Percentiles rank a stretch among this genome's conserved stretches.
Conservation (phyloP, 2,329 filamentous ascomycete species). For the Ceratocystis colombiana region DNA sequence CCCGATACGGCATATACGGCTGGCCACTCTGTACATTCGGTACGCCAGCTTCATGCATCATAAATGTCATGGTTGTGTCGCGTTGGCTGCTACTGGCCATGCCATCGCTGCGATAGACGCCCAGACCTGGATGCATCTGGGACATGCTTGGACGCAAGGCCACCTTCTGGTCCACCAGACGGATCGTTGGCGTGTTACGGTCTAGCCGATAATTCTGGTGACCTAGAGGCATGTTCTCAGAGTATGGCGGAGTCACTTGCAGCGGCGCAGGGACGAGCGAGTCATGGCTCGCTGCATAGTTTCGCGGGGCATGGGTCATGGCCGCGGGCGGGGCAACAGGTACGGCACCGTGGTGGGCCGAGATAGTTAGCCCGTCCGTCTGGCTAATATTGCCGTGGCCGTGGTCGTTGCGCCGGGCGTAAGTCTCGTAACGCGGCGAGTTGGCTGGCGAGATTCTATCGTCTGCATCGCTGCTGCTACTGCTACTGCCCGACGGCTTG, state of each 20-base stretch:
- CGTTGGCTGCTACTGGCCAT: slow-evolving; percentile 27
- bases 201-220: slow-evolving; percentile 18
- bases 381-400: slow-evolving; percentile 14
- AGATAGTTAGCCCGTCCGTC: slow-evolving; percentile 20
- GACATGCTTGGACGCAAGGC: slow-evolving; percentile 31
- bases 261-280: slow-evolving; percentile 26
- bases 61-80: slow-evolving; percentile 43
- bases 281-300: slow-evolving; percentile 18
- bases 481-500: slow-evolving; percentile 29
- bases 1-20: slow-evolving; percentile 36
- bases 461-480: not conserved
- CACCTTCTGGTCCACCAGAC: slow-evolving; percentile 23
- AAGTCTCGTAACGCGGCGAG: slow-evolving; percentile 21
- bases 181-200: slow-evolving; percentile 19
- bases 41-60: slow-evolving; percentile 42
- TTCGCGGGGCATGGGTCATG: not conserved
- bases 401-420: slow-evolving; percentile 5
- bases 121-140: slow-evolving; percentile 29
- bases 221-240: slow-evolving; percentile 31
- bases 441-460: slow-evolving; percentile 21
- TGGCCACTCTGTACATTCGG: slow-evolving; percentile 36
- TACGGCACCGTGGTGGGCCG: slow-evolving; percentile 19
- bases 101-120: slow-evolving; percentile 27
- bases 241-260: slow-evolving; percentile 34
- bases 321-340: slow-evolving; percentile 25